Evolutionary conservation across 768 basidiomycete genomes (phyloP).

Genomic region (Suillus cothurnatus): DNA sequence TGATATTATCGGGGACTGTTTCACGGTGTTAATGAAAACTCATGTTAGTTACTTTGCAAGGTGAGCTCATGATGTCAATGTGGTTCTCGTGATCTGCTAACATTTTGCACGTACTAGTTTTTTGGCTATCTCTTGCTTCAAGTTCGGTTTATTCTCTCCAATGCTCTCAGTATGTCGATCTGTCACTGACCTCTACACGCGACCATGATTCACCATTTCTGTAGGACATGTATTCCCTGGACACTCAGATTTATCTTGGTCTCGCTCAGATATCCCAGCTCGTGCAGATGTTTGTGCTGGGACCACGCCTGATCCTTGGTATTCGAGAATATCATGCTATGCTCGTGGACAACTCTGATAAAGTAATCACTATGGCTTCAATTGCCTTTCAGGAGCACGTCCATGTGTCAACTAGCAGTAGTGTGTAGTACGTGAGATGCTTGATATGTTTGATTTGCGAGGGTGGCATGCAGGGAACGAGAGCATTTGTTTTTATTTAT

Average conservation of each 20-base stretch:
- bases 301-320: background rate
- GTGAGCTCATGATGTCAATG: background rate
- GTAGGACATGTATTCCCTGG: background rate
- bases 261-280: accelerated
- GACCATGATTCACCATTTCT: background rate
- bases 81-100: background rate
- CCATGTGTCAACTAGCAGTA: background rate
- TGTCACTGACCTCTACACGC: background rate
- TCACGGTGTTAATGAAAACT: background rate
- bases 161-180: background rate
- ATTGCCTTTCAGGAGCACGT: background rate
- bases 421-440: background rate
- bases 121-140: background rate
- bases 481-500: background rate
- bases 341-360: background rate
- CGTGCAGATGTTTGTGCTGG: background rate
- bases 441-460: background rate
- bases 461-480: background rate
- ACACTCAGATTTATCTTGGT: background rate
- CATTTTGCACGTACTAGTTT: background rate
- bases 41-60: background rate
- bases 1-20: background rate
- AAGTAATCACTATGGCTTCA: background rate
- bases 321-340: background rate
- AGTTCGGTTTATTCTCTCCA: background rate